Evolutionary conservation across 2,329 filamentous ascomycete genomes (phyloP).

Genomic region (Fusarium nurragi): DNA sequence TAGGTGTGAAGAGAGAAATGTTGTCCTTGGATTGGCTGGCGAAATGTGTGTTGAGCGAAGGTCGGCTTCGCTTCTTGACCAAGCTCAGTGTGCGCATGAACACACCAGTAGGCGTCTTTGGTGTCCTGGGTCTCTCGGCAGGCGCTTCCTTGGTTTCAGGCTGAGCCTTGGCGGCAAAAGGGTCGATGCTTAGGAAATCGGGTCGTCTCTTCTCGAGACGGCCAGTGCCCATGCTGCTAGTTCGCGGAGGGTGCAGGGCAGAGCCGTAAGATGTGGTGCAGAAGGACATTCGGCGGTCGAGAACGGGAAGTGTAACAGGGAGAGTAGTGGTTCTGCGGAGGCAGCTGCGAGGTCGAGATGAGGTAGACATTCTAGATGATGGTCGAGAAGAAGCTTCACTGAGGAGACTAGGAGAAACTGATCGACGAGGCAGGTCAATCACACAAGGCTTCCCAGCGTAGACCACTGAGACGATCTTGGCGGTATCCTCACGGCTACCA

Average conservation of each 20-base stretch:
- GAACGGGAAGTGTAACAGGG: slow-evolving; percentile 47
- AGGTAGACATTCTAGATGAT: slow-evolving; percentile 29
- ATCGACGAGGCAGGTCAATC: slow-evolving; percentile 60
- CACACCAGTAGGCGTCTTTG: slow-evolving; percentile 55
- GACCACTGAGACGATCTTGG: slow-evolving; percentile 67
- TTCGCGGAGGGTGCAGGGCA: slow-evolving; percentile 53
- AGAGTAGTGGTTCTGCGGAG: slow-evolving; percentile 48
- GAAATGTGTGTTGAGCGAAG: slow-evolving; percentile 53
- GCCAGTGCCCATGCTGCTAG: slow-evolving; percentile 55
- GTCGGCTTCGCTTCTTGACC: slow-evolving; percentile 64
- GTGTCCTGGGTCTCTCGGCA: slow-evolving; percentile 48
- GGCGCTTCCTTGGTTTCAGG: slow-evolving; percentile 45
- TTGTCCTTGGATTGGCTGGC: slow-evolving; percentile 50
- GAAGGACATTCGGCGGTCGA: slow-evolving; percentile 48
- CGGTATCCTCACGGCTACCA: slow-evolving; percentile 63
- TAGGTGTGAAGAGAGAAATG: slow-evolving; percentile 40
- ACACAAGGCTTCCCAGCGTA: slow-evolving; percentile 69
- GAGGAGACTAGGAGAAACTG: slow-evolving; percentile 54
- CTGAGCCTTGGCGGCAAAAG: slow-evolving; percentile 56
- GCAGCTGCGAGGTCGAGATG: slow-evolving; percentile 35
- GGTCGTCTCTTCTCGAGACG: slow-evolving; percentile 53
- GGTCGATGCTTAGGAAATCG: slow-evolving; percentile 64
- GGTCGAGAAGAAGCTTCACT: slow-evolving; percentile 45
- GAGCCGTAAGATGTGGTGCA: slow-evolving; percentile 49
- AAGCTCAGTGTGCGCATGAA: slow-evolving; percentile 65